Conservation (phyloP, 2,329 filamentous ascomycete species). For the Colletotrichum sp. region DNA sequence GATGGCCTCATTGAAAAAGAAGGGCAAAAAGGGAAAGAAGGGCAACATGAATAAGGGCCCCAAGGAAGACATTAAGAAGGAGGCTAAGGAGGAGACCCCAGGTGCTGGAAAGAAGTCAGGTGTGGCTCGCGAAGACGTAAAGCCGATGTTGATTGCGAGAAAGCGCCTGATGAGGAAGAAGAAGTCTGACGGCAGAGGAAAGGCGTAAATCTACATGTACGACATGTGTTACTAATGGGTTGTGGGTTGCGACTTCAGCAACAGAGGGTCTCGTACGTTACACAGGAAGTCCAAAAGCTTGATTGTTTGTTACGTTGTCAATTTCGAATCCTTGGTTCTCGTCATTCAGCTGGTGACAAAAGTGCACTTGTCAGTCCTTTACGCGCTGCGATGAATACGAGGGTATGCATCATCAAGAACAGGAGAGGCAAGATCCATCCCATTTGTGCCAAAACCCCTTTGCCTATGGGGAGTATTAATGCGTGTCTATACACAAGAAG, state of each 20-base stretch:
- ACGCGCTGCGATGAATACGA: background rate
- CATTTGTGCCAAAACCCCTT: background rate
- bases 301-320: background rate
- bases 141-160: slow-evolving; percentile 82
- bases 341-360: background rate
- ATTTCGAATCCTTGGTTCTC: background rate
- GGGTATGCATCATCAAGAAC: background rate
- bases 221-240: background rate
- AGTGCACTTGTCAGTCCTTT: background rate
- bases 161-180: slow-evolving; percentile 83
- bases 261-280: background rate
- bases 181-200: slow-evolving; percentile 50
- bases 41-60: slow-evolving; percentile 30
- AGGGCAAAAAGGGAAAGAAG: slow-evolving; percentile 35
- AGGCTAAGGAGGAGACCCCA: slow-evolving; percentile 33
- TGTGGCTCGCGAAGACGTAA: slow-evolving; percentile 39
- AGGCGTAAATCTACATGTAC: background rate
- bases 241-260: background rate
- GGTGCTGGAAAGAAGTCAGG: slow-evolving; percentile 2
- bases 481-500: background rate
- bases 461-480: background rate
- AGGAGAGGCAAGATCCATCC: background rate
- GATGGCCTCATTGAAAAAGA: slow-evolving; percentile 35
- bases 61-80: slow-evolving; percentile 38
- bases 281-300: background rate